Conservation (phyloP, 2,329 filamentous ascomycete genomes). For the Teratosphaeria zuluensis region DNA sequence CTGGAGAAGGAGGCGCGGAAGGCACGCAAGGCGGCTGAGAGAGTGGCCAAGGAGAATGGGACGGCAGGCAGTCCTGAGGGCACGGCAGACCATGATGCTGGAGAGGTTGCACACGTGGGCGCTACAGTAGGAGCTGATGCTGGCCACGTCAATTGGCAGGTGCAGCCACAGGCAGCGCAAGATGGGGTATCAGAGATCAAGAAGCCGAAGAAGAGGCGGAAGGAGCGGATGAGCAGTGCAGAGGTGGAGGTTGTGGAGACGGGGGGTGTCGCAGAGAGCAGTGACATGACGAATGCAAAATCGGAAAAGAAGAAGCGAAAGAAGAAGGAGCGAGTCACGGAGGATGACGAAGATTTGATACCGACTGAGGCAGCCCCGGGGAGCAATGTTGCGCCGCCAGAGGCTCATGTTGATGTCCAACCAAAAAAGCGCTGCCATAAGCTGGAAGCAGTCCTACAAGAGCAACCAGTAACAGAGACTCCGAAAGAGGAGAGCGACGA, state of each 20-base stretch:
- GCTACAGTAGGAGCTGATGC: background rate
- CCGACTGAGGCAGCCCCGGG: background rate
- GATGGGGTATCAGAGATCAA: constrained; percentile 17
- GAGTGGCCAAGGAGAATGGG: background rate
- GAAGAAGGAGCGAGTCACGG: background rate
- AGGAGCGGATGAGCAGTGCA: constrained; percentile 14
- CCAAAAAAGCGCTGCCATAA: constrained; percentile 43
- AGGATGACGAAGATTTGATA: background rate
- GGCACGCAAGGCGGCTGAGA: constrained; percentile 15
- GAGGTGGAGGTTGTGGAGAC: background rate
- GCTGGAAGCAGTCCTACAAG: constrained; percentile 21
- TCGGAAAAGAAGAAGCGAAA: background rate
- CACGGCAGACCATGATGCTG: background rate
- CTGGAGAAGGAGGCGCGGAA: constrained; percentile 26
- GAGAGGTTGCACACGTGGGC: background rate
- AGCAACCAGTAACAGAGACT: background rate
- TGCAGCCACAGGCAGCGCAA: background rate
- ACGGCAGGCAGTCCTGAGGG: background rate
- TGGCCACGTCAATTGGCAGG: background rate
- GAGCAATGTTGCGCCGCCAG: background rate
- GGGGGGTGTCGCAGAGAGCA: background rate
- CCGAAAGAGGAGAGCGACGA: constrained; percentile 26
- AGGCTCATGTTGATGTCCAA: background rate
- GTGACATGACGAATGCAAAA: background rate
- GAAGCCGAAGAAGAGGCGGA: constrained; percentile 47